phyloP scores from a whole-genome alignment of 805 yeast genomes.

The Ogataea allantospora region DNA sequence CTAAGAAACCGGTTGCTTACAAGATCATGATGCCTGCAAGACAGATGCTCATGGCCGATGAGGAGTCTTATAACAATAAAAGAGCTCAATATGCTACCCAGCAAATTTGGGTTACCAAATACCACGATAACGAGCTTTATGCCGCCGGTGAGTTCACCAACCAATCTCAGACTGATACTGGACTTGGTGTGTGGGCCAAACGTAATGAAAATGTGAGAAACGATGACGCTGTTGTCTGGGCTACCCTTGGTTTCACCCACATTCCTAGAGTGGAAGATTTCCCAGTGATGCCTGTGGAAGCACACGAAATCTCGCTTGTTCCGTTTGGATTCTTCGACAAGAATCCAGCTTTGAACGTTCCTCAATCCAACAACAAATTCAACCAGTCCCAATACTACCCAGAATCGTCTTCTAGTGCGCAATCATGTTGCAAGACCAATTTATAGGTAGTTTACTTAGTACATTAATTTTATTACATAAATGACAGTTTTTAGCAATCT shows the following conservation, averaged over 20 bases:
- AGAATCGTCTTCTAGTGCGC: conserved; percentile 22
- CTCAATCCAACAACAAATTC: conserved; percentile 64
- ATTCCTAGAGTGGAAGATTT: conserved; percentile 82
- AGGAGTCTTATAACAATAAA: conserved; percentile 59
- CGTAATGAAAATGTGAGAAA: conserved; percentile 68
- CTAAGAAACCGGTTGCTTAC: conserved; percentile 74
- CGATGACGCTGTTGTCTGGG: conserved; percentile 77
- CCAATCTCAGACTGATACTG: conserved; percentile 70
- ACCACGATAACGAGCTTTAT: conserved; percentile 65
- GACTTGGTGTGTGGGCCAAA: conserved; percentile 69
- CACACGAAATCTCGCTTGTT: conserved; percentile 60
- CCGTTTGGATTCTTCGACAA: conserved; percentile 75
- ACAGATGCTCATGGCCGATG: conserved; percentile 70
- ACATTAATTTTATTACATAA: no score
- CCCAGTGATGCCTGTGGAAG: conserved; percentile 89
- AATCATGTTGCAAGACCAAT: conserved; percentile 36
- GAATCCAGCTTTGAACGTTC: conserved; percentile 78
- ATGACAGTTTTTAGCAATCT: no score
- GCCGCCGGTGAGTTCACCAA: conserved; percentile 88
- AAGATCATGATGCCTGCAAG: conserved; percentile 71
- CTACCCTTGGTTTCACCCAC: conserved; percentile 78
- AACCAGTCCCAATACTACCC: conserved; percentile 55
- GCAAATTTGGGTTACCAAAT: conserved; percentile 81
- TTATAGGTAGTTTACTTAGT: conserved; percentile 26
- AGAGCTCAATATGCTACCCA: conserved; percentile 76